Evolutionary conservation across 306 rosid species (phyloP).

Genomic region (Oemleria cerasiformis): DNA sequence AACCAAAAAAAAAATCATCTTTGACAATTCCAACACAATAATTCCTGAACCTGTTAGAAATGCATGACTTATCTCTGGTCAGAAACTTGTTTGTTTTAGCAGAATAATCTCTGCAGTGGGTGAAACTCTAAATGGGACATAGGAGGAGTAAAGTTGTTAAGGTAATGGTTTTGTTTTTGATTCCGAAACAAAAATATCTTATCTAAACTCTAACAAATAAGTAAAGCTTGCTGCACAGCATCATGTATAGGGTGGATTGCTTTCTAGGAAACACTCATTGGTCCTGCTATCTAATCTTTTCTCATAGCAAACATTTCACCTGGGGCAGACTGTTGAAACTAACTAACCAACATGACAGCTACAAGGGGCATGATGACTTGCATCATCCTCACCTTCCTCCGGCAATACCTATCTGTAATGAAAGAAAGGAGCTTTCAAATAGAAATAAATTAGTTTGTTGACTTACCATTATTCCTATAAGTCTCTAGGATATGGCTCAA

Average conservation of each 20-base stretch:
- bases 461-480: not conserved
- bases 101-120: not conserved
- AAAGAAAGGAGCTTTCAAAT: not conserved
- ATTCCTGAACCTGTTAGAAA: not conserved
- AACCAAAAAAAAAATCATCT: not conserved
- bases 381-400: too few relatives aligned
- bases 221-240: not conserved
- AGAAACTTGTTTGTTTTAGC: not conserved
- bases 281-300: not conserved
- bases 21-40: not conserved
- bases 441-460: not conserved
- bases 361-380: not conserved
- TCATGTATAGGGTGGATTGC: not conserved
- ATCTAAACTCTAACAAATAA: not conserved
- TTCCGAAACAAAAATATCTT: not conserved
- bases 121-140: not conserved
- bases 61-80: not conserved
- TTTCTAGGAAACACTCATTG: not conserved
- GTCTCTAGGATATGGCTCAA: not conserved
- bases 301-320: not conserved
- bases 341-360: not conserved
- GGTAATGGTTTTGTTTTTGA: not conserved
- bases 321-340: not conserved
- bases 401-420: slow-evolving; percentile 6
- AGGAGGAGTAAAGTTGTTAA: not conserved